These are phyloP conservation scores for Camelina sativa DNA, from an alignment of 345 rosid species.

Conservation along the genomic window DNA sequence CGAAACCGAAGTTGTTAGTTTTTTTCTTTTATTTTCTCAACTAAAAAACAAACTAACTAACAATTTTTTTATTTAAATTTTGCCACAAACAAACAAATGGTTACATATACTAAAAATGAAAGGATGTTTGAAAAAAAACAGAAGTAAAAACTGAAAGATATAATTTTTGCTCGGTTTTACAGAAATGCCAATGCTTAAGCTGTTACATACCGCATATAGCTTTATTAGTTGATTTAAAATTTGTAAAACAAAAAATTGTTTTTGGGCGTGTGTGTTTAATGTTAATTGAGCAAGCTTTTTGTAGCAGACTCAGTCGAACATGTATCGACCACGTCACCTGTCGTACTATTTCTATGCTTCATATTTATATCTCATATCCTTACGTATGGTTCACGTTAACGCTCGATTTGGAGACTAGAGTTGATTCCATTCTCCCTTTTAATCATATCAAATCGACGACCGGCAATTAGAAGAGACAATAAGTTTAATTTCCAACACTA, in stretches of 20 bases:
- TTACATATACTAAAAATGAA: conserved; percentile 34
- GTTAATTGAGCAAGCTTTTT: too few relatives aligned
- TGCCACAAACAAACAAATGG: conserved; percentile 14
- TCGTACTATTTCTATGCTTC: neutral
- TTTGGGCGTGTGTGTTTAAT: neutral
- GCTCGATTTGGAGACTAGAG: too few relatives aligned
- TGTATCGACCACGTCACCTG: neutral
- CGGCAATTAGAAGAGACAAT: too few relatives aligned
- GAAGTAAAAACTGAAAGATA: too few relatives aligned
- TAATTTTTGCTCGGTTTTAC: neutral
- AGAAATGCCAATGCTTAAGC: conserved; percentile 8
- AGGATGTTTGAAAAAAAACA: too few relatives aligned
- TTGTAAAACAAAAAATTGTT: neutral
- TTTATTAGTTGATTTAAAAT: neutral
- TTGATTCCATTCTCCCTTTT: too few relatives aligned
- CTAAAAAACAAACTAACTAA: conserved; percentile 15
- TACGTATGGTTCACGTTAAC: too few relatives aligned
- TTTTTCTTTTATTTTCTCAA: neutral
- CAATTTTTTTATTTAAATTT: neutral
- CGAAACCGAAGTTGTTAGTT: conserved; percentile 27
- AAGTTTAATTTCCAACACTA: too few relatives aligned
- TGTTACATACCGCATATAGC: neutral
- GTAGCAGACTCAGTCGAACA: neutral
- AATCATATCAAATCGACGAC: too few relatives aligned
- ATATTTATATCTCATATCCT: too few relatives aligned